Percentiles rank a stretch among this genome's conserved stretches.
phyloP scores from a whole-genome alignment of 129 eudicot species.

The sunflower (Helianthus annuus) region DNA sequence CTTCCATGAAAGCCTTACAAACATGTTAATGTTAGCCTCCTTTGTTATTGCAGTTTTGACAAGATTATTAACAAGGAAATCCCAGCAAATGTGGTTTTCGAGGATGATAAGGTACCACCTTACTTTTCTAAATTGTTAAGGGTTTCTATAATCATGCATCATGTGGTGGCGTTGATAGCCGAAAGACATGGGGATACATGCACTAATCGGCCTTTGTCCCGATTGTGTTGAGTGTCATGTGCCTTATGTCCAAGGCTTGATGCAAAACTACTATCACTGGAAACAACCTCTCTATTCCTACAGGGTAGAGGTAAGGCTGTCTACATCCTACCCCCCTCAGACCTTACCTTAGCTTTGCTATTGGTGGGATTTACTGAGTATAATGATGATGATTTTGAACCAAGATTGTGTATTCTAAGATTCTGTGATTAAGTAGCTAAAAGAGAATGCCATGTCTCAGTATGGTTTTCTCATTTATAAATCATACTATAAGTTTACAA shows the following conservation, averaged over 20 bases:
- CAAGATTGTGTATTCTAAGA: neutral
- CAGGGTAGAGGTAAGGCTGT: too few relatives aligned
- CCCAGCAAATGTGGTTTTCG: constrained; percentile 71
- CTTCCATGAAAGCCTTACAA: neutral
- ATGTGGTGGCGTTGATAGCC: too few relatives aligned
- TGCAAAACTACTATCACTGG: too few relatives aligned
- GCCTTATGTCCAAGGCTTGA: too few relatives aligned
- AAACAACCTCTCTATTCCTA: too few relatives aligned
- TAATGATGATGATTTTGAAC: neutral
- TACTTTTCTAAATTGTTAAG: neutral
- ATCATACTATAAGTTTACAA: neutral
- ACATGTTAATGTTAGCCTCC: neutral
- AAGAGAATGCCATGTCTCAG: neutral
- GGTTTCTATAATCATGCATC: neutral
- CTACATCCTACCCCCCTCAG: too few relatives aligned
- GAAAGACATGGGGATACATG: too few relatives aligned
- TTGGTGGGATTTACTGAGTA: too few relatives aligned
- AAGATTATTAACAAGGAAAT: constrained; percentile 88
- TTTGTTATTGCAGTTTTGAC: constrained; percentile 63
- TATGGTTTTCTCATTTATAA: neutral
- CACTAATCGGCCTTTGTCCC: too few relatives aligned
- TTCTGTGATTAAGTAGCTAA: constrained; percentile 9
- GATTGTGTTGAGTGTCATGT: too few relatives aligned
- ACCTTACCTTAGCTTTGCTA: too few relatives aligned
- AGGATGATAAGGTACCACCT: constrained; percentile 73